Base-by-base conservation (phyloP, 176 grass and related monocot species). In the Oryza glaberrima region DNA sequence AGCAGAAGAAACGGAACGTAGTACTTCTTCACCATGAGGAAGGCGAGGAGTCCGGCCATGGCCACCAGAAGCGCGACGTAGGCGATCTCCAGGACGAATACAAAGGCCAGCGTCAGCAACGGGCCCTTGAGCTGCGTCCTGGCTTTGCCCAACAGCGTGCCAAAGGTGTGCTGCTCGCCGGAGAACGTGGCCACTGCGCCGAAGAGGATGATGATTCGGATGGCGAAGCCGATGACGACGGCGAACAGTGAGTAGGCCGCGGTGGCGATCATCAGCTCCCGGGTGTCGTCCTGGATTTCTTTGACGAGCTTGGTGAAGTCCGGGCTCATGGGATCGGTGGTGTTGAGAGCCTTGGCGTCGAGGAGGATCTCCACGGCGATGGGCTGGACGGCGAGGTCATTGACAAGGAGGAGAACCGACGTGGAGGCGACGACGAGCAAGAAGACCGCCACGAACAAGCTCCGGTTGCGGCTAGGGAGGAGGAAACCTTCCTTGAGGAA, bases 401-500 rank as follows among this genome's bases (percentile, higher is more conserved):
- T 26, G 48, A 13, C 25, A 0, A 87, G 35, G 35, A 82, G 19
- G 4, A 82, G 3, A 7, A 87, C 58, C 26, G 48, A 23, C 11
- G 25, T 76, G 38, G 72, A 47, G 48, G 38, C 72, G 36, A 34
- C 1, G 12, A 61, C 5, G 19, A 82, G 23, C 0, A 16, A 2
- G 0, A 68, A 70, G 48, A 87, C 9, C 3, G 13, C 19, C 13
- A 12, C 1, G 65, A 82, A 87, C 36, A 82, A 48, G 11, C 48
- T 36, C 63, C 47, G 5, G 85, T 87, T 87, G 64, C 72, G 78
- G 65, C 4, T 25, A 0, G 78, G 85, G 48, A 87, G 85, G 25
- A 82, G 72, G 36, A 81, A 5, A 13, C 78, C 85, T 60, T 82
- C 72, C 8, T 70, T 87, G 1, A 87, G 48, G 63, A 82, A 87